A percentile compares a stretch with the other conserved stretches of the same genome.
These are phyloP conservation scores for Termitomyces sp. DNA, from an alignment of 768 basidiomycete species.

Conservation along the genomic window DNA sequence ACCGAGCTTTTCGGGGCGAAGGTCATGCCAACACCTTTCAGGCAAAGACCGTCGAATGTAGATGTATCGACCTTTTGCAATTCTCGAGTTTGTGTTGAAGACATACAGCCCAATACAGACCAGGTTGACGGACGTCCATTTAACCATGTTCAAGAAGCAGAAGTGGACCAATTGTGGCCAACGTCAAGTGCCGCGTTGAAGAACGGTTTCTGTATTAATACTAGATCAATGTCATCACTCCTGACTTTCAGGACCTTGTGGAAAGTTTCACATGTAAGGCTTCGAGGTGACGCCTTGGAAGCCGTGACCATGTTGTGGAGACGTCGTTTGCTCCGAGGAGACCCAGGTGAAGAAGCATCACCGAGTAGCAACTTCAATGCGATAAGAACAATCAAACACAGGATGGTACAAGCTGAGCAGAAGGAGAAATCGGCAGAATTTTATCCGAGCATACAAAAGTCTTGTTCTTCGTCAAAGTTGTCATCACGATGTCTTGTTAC, in stretches of 20 bases:
- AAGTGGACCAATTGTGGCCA: too few species aligned
- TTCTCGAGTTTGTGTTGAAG: too few species aligned
- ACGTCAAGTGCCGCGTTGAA: not conserved
- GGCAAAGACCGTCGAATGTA: too few species aligned
- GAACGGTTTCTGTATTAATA: not conserved
- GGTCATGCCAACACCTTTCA: too few species aligned
- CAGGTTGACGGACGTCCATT: not conserved
- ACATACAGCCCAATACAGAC: not conserved
- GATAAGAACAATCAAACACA: not conserved
- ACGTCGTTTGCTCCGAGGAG: not conserved
- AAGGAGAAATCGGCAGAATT: not conserved
- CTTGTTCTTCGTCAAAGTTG: not conserved
- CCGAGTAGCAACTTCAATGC: not conserved
- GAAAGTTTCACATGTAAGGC: not conserved
- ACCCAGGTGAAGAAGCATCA: not conserved
- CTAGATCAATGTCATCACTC: not conserved
- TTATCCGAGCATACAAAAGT: not conserved
- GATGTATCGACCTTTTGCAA: not conserved
- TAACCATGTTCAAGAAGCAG: not conserved
- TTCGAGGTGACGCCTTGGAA: not conserved
- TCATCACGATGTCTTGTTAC: not conserved
- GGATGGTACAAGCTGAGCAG: not conserved
- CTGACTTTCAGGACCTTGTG: not conserved
- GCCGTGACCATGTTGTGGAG: not conserved
- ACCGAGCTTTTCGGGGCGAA: not conserved